Evolutionary conservation across 345 rosid species (phyloP), one percentile per base, ranked within the genome.

Genomic region (Populus davidiana): DNA sequence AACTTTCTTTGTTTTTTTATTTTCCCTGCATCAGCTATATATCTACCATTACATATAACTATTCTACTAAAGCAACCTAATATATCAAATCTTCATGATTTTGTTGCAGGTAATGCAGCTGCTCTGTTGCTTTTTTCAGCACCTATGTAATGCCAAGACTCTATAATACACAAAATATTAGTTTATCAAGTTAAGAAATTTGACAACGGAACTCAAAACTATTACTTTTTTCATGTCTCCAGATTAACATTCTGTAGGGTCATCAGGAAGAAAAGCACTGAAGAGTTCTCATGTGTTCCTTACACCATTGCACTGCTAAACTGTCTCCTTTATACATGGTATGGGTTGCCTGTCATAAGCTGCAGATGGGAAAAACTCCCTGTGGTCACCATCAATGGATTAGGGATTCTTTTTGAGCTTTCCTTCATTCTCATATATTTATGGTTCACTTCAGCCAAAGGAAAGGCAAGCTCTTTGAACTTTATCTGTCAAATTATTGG

Each of bases 331-430:
- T 92, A 86, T 76, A 91, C 92, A 66, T 92, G 97, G 97, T 95
- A 95, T 43, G 99, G 93, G 29, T 69, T 90, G 80, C 99, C 99
- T 0, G 69, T 92, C 12, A 98, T 93, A 39, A 95, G 98, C 89
- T 69, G 79, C 86, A 77, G 66, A 76, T 93, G 94, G 98, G 97
- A 93, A 74, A 93, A 95, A 78, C 86, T 92, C 70, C 91, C 90
- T 2, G 79, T 93, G 20, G 86, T 87, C 75, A 91, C 97, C 73
- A 86, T 91, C 83, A 93, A 95, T 29, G 94, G 92, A 44, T 54
- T 90, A 2, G 99, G 99, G 75, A 86, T 91, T 72, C 39, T 95
- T 79, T 84, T 91, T 18, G 91, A 95, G 90, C 18, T 83, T 49
- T 83, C 88, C 74, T 95, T 93, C 89, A 80, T 92, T 74, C 11